A percentile compares a stretch with the other conserved stretches of the same genome.
These are phyloP conservation scores for Hirschfeldia incana DNA, from an alignment of 345 rosid genomes.

Conservation along the genomic window DNA sequence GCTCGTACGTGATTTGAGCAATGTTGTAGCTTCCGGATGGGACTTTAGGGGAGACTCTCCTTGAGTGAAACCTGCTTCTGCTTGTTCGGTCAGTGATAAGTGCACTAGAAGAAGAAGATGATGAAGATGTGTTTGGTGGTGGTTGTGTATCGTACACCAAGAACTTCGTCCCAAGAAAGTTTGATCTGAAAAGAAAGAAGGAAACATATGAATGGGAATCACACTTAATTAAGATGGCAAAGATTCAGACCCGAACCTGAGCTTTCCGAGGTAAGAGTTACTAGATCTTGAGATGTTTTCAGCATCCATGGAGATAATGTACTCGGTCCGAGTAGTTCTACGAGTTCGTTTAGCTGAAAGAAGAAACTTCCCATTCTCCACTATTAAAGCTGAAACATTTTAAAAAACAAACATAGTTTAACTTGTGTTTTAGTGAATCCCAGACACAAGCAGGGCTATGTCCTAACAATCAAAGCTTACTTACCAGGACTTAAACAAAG, in stretches of 20 bases:
- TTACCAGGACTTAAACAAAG: conserved; percentile 65
- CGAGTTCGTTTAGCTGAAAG: conserved; percentile 70
- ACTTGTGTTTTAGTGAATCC: not conserved
- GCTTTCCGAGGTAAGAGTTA: conserved; percentile 64
- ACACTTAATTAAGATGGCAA: not conserved
- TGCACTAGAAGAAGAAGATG: conserved; percentile 35
- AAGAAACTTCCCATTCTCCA: conserved; percentile 72
- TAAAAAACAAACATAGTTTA: not conserved
- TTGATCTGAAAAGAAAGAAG: conserved; percentile 47
- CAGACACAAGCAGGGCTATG: not conserved
- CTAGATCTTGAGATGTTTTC: conserved; percentile 69
- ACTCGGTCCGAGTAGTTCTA: conserved; percentile 68
- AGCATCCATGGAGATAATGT: conserved; percentile 70
- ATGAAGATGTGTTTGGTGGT: conserved; percentile 44
- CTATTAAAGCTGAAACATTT: conserved; percentile 46
- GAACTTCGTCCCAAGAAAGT: conserved; percentile 70
- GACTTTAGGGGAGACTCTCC: conserved; percentile 67
- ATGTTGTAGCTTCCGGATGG: conserved; percentile 64
- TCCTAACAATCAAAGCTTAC: conserved; percentile 33
- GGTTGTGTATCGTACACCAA: conserved; percentile 67
- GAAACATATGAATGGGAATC: not conserved
- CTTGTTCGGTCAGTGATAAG: conserved; percentile 54
- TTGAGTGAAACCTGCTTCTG: conserved; percentile 56
- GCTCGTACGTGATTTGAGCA: conserved; percentile 58
- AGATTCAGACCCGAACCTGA: conserved; percentile 43